Conservation (phyloP, 2,329 filamentous ascomycete species). For the Fusarium udum region DNA sequence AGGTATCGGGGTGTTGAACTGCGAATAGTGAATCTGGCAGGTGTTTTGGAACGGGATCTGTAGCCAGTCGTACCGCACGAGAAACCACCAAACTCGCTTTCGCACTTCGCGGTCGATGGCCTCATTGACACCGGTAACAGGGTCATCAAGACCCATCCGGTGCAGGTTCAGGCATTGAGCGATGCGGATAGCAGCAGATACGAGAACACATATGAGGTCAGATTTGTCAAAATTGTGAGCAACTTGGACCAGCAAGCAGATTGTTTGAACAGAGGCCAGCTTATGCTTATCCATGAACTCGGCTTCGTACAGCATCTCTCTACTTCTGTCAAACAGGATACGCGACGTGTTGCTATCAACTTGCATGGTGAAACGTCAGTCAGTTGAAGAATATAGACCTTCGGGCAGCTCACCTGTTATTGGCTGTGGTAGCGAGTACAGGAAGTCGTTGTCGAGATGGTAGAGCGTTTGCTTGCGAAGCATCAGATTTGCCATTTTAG, state of each 20-base stretch:
- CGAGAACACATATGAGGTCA: neutral
- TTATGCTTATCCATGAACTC: conserved; percentile 8
- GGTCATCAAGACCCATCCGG: neutral
- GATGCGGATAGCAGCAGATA: neutral
- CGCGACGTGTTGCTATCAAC: neutral
- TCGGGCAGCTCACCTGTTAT: neutral
- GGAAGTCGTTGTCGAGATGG: neutral
- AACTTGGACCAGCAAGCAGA: neutral
- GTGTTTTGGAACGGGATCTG: conserved; percentile 5
- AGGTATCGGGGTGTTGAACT: neutral
- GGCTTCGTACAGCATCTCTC: neutral
- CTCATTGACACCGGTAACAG: fast-evolving
- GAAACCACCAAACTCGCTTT: conserved; percentile 4
- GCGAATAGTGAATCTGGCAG: neutral
- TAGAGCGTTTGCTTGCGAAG: neutral
- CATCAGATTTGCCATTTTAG: fast-evolving
- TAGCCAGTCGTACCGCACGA: conserved; percentile 7
- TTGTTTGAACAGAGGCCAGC: neutral
- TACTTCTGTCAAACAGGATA: neutral
- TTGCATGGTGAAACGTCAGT: fast-evolving
- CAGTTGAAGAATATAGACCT: fast-evolving
- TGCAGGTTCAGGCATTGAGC: neutral
- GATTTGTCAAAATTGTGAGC: conserved; percentile 3
- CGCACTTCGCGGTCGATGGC: neutral
- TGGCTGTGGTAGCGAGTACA: fast-evolving